A percentile compares a stretch with the other conserved stretches of the same genome.
Conservation (phyloP, 169 alveolate genomes). For the Eimeria sp. region DNA sequence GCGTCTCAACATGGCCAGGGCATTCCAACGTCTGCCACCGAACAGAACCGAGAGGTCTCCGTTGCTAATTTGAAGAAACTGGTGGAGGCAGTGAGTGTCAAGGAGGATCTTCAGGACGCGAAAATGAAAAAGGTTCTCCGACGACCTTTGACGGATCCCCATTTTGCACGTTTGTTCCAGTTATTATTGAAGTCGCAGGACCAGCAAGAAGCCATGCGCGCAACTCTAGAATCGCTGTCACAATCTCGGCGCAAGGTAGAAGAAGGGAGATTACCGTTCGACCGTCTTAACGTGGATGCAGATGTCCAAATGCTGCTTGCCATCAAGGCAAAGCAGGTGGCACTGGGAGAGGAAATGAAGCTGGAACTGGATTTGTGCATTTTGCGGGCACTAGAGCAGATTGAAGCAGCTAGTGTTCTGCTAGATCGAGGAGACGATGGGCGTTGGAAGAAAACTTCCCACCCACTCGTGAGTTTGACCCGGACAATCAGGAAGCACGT, state of each 20-base stretch:
- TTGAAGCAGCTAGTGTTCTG: not conserved
- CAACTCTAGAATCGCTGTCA: not conserved
- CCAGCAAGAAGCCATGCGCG: not conserved
- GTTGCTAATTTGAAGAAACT: not conserved
- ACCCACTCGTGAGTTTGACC: constrained; percentile 4
- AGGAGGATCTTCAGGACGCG: not conserved
- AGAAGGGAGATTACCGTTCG: not conserved
- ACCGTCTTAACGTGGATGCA: not conserved
- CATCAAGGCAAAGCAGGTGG: not conserved
- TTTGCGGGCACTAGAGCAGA: constrained; percentile 1
- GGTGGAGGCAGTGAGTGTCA: not conserved
- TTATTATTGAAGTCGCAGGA: not conserved
- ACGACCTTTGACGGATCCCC: not conserved
- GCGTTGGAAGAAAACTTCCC: not conserved
- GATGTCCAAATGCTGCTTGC: not conserved
- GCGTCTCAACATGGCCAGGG: not conserved
- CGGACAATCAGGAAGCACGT: not conserved
- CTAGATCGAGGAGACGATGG: not conserved
- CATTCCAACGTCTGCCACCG: not conserved
- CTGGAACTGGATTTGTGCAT: constrained; percentile 7
- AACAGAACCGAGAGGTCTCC: not conserved
- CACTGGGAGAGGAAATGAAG: constrained; percentile 23
- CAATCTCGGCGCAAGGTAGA: not conserved
- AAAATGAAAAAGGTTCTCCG: not conserved
- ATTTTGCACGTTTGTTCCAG: not conserved